Conservation (phyloP, 2,329 filamentous ascomycete genomes). For the Lomentospora prolificans region DNA sequence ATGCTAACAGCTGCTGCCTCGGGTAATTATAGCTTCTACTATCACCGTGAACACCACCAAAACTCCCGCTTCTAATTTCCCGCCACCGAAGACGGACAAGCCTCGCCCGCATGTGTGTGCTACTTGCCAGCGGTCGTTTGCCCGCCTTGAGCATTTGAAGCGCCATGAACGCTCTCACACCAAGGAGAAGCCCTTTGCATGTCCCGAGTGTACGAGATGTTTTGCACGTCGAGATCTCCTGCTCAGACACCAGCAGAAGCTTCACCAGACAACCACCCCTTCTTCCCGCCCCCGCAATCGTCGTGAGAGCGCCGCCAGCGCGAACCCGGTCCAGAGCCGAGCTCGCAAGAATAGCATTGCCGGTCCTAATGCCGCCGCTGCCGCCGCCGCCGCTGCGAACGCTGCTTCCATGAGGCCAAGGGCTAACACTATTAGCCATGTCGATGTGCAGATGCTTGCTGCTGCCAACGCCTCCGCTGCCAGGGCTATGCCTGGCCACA, state of each 20-base stretch:
- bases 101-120: conserved; percentile 88
- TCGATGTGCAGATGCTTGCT: conserved; percentile 72
- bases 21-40: conserved; percentile 28
- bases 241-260: conserved; percentile 93
- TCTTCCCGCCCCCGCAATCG: conserved; percentile 79
- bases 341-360: conserved; percentile 90
- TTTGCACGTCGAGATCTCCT: conserved; percentile 90
- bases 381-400: conserved; percentile 37
- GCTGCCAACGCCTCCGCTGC: conserved; percentile 45
- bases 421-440: conserved; percentile 92
- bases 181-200: conserved; percentile 98
- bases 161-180: conserved; percentile 96
- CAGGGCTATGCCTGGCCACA: conserved; percentile 44
- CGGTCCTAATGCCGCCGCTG: conserved; percentile 37
- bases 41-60: conserved; percentile 41
- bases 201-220: conserved; percentile 85
- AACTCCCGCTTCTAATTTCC: conserved; percentile 39
- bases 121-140: conserved; percentile 87
- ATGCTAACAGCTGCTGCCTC: conserved; percentile 2
- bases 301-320: conserved; percentile 76
- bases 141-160: conserved; percentile 90
- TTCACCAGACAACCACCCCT: conserved; percentile 86
- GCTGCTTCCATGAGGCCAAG: conserved; percentile 67
- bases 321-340: conserved; percentile 55
- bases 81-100: conserved; percentile 92